A percentile compares a stretch with the other conserved stretches of the same genome.
These are phyloP conservation scores for Fusarium humuli DNA, from an alignment of 2,329 filamentous ascomycete species.

Conservation along the genomic window DNA sequence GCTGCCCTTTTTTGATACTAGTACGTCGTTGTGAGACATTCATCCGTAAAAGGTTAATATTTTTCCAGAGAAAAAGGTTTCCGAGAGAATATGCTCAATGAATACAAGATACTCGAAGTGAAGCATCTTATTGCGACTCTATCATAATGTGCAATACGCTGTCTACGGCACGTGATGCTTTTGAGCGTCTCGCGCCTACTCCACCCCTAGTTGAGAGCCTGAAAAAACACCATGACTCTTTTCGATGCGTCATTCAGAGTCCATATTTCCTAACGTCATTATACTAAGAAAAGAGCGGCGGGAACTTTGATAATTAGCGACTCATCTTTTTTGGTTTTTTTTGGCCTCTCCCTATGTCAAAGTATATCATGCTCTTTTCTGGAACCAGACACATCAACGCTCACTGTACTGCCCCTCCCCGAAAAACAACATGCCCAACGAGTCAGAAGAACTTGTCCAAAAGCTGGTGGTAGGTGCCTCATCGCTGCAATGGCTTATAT, in stretches of 20 bases:
- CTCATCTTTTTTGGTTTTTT: not conserved
- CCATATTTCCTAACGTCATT: slow-evolving; percentile 15
- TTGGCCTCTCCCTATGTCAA: not conserved
- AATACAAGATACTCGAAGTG: not conserved
- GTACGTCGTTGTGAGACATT: not conserved
- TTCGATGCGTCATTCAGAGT: slow-evolving; percentile 33
- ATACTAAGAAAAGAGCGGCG: slow-evolving; percentile 1
- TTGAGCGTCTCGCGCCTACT: slow-evolving; percentile 19
- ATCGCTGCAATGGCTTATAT: not conserved
- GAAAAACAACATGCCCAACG: slow-evolving; percentile 40
- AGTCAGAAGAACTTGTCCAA: slow-evolving; percentile 43
- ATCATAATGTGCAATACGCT: not conserved
- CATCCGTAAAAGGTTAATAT: not conserved
- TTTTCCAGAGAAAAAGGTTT: not conserved
- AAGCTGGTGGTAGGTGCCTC: slow-evolving; percentile 48
- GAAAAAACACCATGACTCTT: slow-evolving; percentile 37
- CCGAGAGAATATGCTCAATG: not conserved
- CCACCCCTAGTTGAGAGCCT: slow-evolving; percentile 18
- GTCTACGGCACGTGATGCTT: slow-evolving; percentile 28
- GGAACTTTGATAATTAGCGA: not conserved
- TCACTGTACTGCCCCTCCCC: slow-evolving; percentile 25
- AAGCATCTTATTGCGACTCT: not conserved
- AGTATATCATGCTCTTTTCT: slow-evolving; percentile 40
- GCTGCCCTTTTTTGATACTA: not conserved
- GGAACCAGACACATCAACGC: slow-evolving; percentile 20